Conservation (phyloP, 192 early-diverging fungal species). For the Fimicolochytrium jonesii region DNA sequence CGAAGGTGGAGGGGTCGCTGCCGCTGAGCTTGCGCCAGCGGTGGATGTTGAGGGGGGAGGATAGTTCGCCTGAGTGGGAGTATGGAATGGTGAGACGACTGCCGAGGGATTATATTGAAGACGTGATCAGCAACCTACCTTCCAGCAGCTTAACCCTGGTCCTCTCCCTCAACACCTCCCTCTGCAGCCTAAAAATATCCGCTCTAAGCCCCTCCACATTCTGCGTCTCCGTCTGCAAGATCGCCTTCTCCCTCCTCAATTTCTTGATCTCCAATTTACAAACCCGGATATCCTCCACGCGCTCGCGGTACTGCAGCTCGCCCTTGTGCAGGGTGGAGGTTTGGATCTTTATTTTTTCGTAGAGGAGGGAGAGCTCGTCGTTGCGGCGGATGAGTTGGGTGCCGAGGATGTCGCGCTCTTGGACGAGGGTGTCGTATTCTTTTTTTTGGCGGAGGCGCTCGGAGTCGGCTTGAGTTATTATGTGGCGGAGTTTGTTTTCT, state of each 20-base stretch:
- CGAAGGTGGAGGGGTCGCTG: conserved; percentile 55
- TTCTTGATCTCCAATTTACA: conserved; percentile 59
- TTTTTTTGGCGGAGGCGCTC: conserved; percentile 53
- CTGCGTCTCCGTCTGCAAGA: conserved; percentile 55
- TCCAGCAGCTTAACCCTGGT: conserved; percentile 59
- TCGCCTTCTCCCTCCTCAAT: conserved; percentile 52
- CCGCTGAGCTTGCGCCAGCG: conserved; percentile 58
- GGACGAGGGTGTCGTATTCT: conserved; percentile 52
- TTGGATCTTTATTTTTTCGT: conserved; percentile 64
- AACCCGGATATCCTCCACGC: conserved; percentile 60
- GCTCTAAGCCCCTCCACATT: conserved; percentile 50
- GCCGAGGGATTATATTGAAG: background rate
- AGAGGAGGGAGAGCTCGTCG: conserved; percentile 55
- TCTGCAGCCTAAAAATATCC: conserved; percentile 54
- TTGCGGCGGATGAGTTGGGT: conserved; percentile 57
- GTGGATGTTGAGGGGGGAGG: conserved; percentile 63
- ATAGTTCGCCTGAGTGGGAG: conserved; percentile 48
- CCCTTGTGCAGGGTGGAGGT: conserved; percentile 59
- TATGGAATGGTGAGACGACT: background rate
- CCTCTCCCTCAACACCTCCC: conserved; percentile 53
- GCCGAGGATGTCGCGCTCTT: conserved; percentile 59
- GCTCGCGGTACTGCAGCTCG: conserved; percentile 58
- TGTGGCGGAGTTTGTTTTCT: conserved; percentile 56
- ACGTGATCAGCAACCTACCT: conserved; percentile 24
- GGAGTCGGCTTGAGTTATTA: conserved; percentile 50